These are phyloP conservation scores for Amanita exitialis DNA, from an alignment of 768 basidiomycete genomes.

Conservation along the genomic window DNA sequence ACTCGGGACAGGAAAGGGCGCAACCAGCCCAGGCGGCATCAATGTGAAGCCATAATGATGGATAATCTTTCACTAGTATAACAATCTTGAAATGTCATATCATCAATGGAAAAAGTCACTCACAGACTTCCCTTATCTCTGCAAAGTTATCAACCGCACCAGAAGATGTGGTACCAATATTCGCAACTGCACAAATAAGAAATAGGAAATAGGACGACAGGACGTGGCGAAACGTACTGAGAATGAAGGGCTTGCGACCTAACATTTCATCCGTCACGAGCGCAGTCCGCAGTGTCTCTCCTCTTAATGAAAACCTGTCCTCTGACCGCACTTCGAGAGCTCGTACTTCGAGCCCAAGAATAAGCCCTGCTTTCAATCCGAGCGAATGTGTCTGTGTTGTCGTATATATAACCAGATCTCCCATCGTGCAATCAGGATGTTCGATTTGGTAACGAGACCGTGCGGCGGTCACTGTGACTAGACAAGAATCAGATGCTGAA, in stretches of 20 bases:
- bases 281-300: constrained; percentile 44
- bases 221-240: constrained; percentile 44
- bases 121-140: constrained; percentile 70
- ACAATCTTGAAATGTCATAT: neutral
- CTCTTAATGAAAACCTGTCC: constrained; percentile 62
- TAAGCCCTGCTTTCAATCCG: constrained; percentile 63
- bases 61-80: constrained; percentile 42
- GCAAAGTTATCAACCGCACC: constrained; percentile 75
- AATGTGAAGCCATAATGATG: constrained; percentile 75
- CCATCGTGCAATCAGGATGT: constrained; percentile 38
- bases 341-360: constrained; percentile 72
- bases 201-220: too few relatives aligned
- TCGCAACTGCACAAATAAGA: constrained; percentile 48
- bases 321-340: constrained; percentile 55
- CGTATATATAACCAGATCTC: constrained; percentile 73
- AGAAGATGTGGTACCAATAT: constrained; percentile 87
- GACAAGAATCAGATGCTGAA: constrained; percentile 75
- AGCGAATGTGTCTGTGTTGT: constrained; percentile 89
- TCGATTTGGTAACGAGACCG: constrained; percentile 45
- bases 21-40: constrained; percentile 93
- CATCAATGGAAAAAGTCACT: constrained; percentile 5
- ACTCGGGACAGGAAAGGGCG: constrained; percentile 72
- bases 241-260: constrained; percentile 70
- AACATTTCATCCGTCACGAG: constrained; percentile 50
- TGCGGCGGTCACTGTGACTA: constrained; percentile 75